Evolutionary conservation across 208 protist species (phyloP).

Genomic region (Vickermania ingenoplastis): DNA sequence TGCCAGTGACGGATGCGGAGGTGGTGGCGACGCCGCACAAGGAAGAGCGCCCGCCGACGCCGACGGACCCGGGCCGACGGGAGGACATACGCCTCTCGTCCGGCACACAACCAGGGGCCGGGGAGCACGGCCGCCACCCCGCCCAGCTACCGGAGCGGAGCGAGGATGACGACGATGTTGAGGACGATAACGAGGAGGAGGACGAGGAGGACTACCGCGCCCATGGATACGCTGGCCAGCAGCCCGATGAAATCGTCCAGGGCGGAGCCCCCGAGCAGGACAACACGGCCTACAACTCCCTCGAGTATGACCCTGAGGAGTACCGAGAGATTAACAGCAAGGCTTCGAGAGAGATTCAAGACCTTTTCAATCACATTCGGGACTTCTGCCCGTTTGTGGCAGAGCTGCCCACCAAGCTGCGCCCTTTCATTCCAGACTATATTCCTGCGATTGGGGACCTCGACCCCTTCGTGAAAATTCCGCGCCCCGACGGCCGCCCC

Average conservation of each 20-base stretch:
- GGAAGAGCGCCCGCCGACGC: not conserved
- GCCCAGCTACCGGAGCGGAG: slow-evolving; percentile 6
- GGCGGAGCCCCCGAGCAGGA: slow-evolving; percentile 2
- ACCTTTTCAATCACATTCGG: slow-evolving; percentile 95
- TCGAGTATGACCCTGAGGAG: slow-evolving; percentile 81
- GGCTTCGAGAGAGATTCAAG: slow-evolving; percentile 89
- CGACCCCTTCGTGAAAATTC: slow-evolving; percentile 96
- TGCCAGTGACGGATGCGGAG: slow-evolving; percentile 51
- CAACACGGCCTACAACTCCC: slow-evolving; percentile 13
- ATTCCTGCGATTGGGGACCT: slow-evolving; percentile 95
- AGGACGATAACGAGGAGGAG: slow-evolving; percentile 17
- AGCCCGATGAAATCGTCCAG: slow-evolving; percentile 35
- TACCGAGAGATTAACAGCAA: slow-evolving; percentile 77
- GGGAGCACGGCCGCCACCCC: slow-evolving; percentile 9
- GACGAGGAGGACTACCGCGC: slow-evolving; percentile 13
- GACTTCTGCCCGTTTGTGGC: slow-evolving; percentile 90
- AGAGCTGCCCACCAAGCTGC: slow-evolving; percentile 92
- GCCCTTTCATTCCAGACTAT: slow-evolving; percentile 97
- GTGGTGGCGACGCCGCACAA: slow-evolving; percentile 37
- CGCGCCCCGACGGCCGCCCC: slow-evolving; percentile 85
- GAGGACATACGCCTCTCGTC: not conserved
- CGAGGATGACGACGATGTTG: slow-evolving; percentile 27
- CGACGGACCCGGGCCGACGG: not conserved
- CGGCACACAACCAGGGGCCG: slow-evolving; percentile 18
- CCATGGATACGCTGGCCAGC: slow-evolving; percentile 44